A percentile compares a stretch with the other conserved stretches of the same genome.
Conservation (phyloP, 169 alveolate species). For the Cryptosporidium parvum region DNA sequence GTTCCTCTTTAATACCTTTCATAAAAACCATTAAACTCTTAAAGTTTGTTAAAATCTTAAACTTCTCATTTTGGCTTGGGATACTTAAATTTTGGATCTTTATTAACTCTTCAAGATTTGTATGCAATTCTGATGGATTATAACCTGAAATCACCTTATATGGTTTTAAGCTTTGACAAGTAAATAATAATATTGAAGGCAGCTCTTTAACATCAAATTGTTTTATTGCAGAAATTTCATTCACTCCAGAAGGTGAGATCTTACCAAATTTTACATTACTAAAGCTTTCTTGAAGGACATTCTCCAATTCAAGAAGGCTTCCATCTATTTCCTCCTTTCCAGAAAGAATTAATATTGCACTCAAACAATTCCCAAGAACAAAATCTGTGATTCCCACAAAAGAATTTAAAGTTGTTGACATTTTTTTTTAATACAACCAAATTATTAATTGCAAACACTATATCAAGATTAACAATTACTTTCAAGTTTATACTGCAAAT, state of each 20-base stretch:
- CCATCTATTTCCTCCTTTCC: constrained; percentile 47
- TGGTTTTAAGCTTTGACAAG: constrained; percentile 37
- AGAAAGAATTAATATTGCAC: constrained; percentile 21
- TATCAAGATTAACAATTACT: not conserved
- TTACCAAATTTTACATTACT: constrained; percentile 17
- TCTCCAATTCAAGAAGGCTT: constrained; percentile 7
- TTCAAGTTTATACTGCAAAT: not conserved
- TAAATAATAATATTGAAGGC: constrained; percentile 39
- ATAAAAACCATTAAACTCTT: constrained; percentile 81
- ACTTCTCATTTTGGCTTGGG: constrained; percentile 33
- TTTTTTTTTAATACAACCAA: not conserved
- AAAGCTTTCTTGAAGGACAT: constrained; percentile 8
- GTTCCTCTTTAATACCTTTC: constrained; percentile 87
- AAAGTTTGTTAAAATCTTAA: constrained; percentile 34
- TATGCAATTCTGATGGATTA: constrained; percentile 26
- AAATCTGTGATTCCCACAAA: constrained; percentile 53
- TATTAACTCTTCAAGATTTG: constrained; percentile 8
- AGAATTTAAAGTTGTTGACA: constrained; percentile 29
- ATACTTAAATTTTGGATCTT: constrained; percentile 3
- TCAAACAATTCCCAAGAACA: constrained; percentile 8
- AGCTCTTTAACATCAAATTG: constrained; percentile 50
- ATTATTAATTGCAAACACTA: no score
- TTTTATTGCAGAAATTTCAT: constrained; percentile 51
- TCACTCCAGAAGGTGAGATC: constrained; percentile 7
- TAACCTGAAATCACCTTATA: constrained; percentile 17